phyloP scores from a whole-genome alignment of 805 yeast genomes.

The Lachancea dasiensis region DNA sequence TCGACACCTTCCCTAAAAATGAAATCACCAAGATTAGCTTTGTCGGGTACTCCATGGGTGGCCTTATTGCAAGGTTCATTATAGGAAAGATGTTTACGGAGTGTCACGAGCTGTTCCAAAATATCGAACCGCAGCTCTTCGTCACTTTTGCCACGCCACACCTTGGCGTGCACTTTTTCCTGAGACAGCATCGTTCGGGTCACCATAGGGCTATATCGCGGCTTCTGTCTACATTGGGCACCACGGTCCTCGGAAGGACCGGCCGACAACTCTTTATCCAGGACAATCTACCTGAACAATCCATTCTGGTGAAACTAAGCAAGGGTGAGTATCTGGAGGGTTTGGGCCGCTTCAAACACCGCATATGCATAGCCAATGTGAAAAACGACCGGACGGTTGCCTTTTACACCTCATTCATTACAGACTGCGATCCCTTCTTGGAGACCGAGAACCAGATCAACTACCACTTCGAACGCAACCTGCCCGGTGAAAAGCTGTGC shows the following conservation, averaged over 20 bases:
- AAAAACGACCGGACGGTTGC: constrained; percentile 83
- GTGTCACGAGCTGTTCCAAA: constrained; percentile 47
- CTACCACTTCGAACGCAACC: constrained; percentile 42
- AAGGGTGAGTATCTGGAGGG: constrained; percentile 47
- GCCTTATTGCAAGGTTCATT: constrained; percentile 73
- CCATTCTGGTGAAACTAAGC: constrained; percentile 39
- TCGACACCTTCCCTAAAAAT: constrained; percentile 33
- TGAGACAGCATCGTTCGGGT: constrained; percentile 18
- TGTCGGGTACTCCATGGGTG: constrained; percentile 88
- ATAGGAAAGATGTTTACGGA: constrained; percentile 58
- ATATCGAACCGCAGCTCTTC: constrained; percentile 54
- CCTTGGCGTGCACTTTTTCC: constrained; percentile 52
- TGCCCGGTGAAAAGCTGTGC: constrained; percentile 22
- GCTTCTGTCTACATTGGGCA: constrained; percentile 45
- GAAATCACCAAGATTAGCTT: constrained; percentile 51
- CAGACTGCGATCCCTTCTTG: constrained; percentile 69
- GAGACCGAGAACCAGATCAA: constrained; percentile 43
- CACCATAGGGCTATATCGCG: constrained; percentile 13
- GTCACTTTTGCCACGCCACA: constrained; percentile 78
- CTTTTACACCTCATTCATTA: constrained; percentile 75
- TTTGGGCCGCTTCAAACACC: constrained; percentile 48
- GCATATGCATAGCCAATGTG: constrained; percentile 64
- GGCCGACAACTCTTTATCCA: constrained; percentile 70
- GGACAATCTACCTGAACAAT: constrained; percentile 30
- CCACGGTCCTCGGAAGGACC: constrained; percentile 53